A percentile compares a stretch with the other conserved stretches of the same genome.
Conservation (phyloP, 2,329 filamentous ascomycete genomes). For the Cordyceps sp. region DNA sequence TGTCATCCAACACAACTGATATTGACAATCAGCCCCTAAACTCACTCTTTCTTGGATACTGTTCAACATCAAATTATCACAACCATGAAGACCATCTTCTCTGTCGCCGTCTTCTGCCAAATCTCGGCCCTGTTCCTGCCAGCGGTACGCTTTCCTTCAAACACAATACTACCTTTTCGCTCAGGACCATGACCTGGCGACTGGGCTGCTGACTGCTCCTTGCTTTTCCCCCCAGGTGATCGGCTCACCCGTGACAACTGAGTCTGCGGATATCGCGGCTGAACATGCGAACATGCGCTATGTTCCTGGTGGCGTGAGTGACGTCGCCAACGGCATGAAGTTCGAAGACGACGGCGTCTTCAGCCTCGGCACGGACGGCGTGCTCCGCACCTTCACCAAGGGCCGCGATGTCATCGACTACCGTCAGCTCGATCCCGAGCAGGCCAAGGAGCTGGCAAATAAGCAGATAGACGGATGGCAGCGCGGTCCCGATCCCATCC, state of each 20-base stretch:
- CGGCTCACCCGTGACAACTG: neutral
- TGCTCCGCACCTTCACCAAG: neutral
- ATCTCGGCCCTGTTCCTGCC: neutral
- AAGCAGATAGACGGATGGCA: neutral
- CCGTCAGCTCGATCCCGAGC: neutral
- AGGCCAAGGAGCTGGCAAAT: neutral
- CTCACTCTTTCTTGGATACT: neutral
- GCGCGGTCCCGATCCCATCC: neutral
- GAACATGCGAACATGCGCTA: neutral
- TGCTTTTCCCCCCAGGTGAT: neutral
- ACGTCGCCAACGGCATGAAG: neutral
- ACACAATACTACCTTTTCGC: too few relatives aligned
- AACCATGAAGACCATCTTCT: neutral
- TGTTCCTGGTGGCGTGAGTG: neutral
- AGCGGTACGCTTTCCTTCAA: neutral
- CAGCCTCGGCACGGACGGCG: neutral
- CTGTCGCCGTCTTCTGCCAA: neutral
- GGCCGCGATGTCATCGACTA: neutral
- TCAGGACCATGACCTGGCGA: too few relatives aligned
- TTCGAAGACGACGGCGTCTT: neutral
- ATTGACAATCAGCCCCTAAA: neutral
- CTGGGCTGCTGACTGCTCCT: too few relatives aligned
- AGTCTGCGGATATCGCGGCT: too few relatives aligned
- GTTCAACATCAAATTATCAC: neutral
- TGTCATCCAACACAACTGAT: too few relatives aligned